Evolutionary conservation across 2,329 filamentous ascomycete genomes (phyloP), one percentile per base, ranked within the genome.

Genomic region (Monosporascus sp.): DNA sequence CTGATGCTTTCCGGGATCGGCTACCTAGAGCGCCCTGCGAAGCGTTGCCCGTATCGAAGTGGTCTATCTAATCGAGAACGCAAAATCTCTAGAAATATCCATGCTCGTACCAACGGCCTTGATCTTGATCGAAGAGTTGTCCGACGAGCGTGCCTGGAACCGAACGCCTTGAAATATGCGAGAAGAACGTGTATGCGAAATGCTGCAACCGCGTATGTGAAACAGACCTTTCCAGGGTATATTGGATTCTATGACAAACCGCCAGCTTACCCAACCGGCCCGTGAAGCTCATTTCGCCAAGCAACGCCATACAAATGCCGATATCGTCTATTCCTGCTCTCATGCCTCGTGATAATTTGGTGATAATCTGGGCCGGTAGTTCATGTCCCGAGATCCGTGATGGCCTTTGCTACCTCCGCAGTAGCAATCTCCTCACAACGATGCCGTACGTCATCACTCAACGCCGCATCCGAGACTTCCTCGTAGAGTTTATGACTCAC

Each of bases 401-500:
- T 78, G 17, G 91, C 91, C 62, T 80, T 84, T 55, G 85, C 83
- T 4, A 97, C 93, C 72, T 96, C 91, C 45, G 85, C 82, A 19
- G 78, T 82, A 16, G 91, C 92, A 64, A 90, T 80, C 61, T 81
- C 84, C 73, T 95, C 89, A 81, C 91, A 91, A 48, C 80, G 81
- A 59, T 81, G 82, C 53, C 85, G 82, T 52, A 83, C 82, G 27
- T 84, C 81, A 22, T 87, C 80, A 63, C 88, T 82, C 31, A 94
- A 78, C 24, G 76, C 71, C 20, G 78, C 72, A 56, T 79, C 75
- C 48, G 76, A 75, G 46, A 83, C 77, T 56, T 84, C 81, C 59
- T 85, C 91, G 71, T 99, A 99, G 54, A 99, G 77, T 73, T 87
- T 89, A 54, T 91, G 87, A 43, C 91, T 97, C 36, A 97, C 86